Evolutionary conservation across 345 rosid species (phyloP).

Genomic region (Hibiscus tridactylites): DNA sequence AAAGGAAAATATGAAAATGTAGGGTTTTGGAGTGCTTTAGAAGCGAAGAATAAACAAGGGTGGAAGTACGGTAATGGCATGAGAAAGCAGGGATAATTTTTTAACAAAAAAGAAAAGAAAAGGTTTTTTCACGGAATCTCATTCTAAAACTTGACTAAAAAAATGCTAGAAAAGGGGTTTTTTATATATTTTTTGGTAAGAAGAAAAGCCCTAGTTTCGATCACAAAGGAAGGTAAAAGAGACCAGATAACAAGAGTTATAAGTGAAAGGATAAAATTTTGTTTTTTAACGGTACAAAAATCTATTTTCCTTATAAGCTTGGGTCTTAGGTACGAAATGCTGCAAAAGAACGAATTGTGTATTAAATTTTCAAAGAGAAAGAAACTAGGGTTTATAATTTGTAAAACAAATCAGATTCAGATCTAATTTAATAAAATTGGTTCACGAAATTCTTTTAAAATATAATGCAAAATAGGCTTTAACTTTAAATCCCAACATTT

Average conservation of each 20-base stretch:
- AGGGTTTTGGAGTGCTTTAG: slow-evolving; percentile 1
- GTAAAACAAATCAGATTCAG: too few species aligned
- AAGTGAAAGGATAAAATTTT: background rate
- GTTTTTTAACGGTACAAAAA: background rate
- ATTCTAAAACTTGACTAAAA: background rate
- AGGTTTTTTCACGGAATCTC: background rate
- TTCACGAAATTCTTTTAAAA: too few species aligned
- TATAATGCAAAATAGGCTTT: too few species aligned
- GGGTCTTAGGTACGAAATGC: background rate
- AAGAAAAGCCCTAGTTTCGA: background rate
- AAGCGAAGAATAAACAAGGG: background rate
- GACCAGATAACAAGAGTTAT: background rate
- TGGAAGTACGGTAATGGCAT: background rate
- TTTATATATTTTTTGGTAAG: background rate
- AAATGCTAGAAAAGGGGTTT: background rate
- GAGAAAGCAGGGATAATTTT: background rate
- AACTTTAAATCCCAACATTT: too few species aligned
- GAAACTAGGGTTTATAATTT: background rate
- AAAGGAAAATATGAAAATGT: background rate
- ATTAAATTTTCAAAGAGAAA: background rate
- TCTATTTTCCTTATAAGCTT: background rate
- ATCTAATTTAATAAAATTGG: too few species aligned
- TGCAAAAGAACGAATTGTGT: background rate
- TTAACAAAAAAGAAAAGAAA: background rate
- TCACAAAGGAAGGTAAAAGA: background rate